phyloP scores from a whole-genome alignment of 257 asterid species.

The Solanum chilense region DNA sequence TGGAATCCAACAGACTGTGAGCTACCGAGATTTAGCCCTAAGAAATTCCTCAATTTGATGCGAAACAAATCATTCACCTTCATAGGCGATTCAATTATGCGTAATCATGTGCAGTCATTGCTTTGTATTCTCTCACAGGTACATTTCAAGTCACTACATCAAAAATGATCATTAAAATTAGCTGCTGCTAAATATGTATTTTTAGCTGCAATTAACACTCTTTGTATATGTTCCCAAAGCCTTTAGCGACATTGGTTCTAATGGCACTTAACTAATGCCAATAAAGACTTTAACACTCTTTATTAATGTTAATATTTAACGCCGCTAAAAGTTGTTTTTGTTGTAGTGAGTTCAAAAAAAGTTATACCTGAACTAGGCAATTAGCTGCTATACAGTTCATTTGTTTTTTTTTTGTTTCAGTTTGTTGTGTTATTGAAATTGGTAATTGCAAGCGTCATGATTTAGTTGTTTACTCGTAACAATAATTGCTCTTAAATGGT shows the following conservation, averaged over 20 bases:
- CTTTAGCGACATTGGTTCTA: no score
- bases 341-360: neutral
- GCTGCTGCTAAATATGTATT: no score
- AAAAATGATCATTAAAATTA: no score
- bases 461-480: neutral
- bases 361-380: neutral
- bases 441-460: neutral
- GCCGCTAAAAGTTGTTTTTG: no score
- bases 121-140: conserved; percentile 82
- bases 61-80: conserved; percentile 46
- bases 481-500: neutral
- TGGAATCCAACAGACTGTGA: conserved; percentile 66
- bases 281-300: no score
- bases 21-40: conserved; percentile 41
- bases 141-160: neutral
- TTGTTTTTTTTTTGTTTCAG: neutral
- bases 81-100: conserved; percentile 83
- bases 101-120: conserved; percentile 73
- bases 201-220: no score
- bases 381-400: neutral
- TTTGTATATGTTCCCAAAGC: no score
- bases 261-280: no score
- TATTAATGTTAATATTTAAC: no score
- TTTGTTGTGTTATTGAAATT: neutral
- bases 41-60: conserved; percentile 46